These are phyloP conservation scores for Phaeotremella skinneri DNA, from an alignment of 768 basidiomycete genomes.

Conservation along the genomic window DNA sequence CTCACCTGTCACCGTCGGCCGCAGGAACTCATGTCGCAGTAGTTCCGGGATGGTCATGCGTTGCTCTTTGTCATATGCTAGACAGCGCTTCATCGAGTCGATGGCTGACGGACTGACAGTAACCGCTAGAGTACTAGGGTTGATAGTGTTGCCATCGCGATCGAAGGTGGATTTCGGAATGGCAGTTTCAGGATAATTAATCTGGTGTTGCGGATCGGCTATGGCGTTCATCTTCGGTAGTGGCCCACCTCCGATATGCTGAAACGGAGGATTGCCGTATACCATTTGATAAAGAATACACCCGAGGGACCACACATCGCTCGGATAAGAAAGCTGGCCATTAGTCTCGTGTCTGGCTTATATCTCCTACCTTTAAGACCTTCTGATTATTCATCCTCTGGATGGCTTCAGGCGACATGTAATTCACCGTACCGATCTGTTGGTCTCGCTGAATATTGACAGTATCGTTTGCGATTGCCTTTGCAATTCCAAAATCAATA, in stretches of 20 bases:
- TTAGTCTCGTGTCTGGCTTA: neutral
- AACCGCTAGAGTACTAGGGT: constrained; percentile 66
- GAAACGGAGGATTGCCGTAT: constrained; percentile 90
- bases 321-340: constrained; percentile 71
- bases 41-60: constrained; percentile 84
- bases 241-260: constrained; percentile 63
- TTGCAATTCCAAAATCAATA: constrained; percentile 99
- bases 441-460: constrained; percentile 97
- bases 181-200: constrained; percentile 69
- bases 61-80: constrained; percentile 74
- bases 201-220: constrained; percentile 69
- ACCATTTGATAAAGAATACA: constrained; percentile 99
- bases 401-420: constrained; percentile 98
- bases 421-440: constrained; percentile 94
- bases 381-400: constrained; percentile 66
- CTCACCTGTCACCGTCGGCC: constrained; percentile 30
- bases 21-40: constrained; percentile 74
- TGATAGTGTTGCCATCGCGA: constrained; percentile 54
- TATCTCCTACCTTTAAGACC: constrained; percentile 69
- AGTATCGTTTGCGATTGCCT: constrained; percentile 96
- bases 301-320: constrained; percentile 96
- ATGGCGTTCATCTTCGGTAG: constrained; percentile 91
- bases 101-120: constrained; percentile 75
- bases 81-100: constrained; percentile 74
- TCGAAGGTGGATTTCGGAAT: constrained; percentile 38